phyloP scores from a whole-genome alignment of 345 rosid species.

The Boechera divaricarpa region DNA sequence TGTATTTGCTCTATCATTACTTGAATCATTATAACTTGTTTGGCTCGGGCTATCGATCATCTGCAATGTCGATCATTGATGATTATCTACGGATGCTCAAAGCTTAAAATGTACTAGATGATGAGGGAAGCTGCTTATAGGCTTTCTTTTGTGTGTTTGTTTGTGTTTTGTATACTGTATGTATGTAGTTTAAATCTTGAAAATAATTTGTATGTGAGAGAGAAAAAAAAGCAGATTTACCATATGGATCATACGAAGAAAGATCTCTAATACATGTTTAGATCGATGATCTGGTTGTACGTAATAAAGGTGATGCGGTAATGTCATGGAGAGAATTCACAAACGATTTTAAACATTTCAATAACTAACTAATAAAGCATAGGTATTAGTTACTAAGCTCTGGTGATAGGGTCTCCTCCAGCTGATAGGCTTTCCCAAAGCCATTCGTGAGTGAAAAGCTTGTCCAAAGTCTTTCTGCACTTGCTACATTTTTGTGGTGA shows the following conservation, averaged over 20 bases:
- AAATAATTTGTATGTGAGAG: too few species aligned
- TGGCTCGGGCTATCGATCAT: constrained; percentile 85
- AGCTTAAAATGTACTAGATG: constrained; percentile 32
- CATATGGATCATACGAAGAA: background rate
- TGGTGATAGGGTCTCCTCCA: background rate
- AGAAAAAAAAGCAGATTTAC: too few species aligned
- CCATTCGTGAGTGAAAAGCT: background rate
- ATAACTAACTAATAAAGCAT: too few species aligned
- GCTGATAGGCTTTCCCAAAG: background rate
- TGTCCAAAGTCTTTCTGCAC: background rate
- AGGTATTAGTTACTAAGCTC: too few species aligned
- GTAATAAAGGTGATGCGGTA: background rate
- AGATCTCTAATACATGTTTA: background rate
- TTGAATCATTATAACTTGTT: constrained; percentile 93
- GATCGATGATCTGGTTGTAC: background rate
- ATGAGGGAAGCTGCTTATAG: constrained; percentile 5
- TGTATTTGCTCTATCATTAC: constrained; percentile 85
- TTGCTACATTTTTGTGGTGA: too few species aligned
- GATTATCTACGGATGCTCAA: constrained; percentile 65
- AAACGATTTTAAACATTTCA: background rate
- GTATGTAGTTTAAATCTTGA: background rate
- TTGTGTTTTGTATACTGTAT: background rate
- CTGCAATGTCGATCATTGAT: constrained; percentile 80
- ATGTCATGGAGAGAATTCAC: background rate
- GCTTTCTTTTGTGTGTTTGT: background rate